A percentile compares a stretch with the other conserved stretches of the same genome.
phyloP scores from a whole-genome alignment of 129 eudicot species.

The Deinandra increscens region DNA sequence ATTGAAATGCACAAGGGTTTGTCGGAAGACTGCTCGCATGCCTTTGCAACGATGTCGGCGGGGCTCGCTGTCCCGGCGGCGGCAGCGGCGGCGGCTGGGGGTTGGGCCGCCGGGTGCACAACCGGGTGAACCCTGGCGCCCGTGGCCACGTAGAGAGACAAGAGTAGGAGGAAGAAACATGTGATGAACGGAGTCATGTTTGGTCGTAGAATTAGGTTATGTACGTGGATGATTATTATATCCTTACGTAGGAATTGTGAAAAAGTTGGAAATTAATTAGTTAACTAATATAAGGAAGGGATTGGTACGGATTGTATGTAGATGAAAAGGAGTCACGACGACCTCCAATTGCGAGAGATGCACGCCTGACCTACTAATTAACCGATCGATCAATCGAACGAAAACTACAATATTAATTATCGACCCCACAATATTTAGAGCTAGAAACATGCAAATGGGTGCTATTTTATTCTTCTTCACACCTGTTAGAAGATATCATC shows the following conservation, averaged over 20 bases:
- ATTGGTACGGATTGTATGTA: no score
- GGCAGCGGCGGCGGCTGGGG: no score
- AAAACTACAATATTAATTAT: no score
- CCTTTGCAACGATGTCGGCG: slow-evolving; percentile 31
- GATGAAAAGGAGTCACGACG: no score
- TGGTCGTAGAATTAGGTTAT: background rate
- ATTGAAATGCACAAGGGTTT: slow-evolving; percentile 35
- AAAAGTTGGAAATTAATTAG: background rate
- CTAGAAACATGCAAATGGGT: no score
- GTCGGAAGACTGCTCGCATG: slow-evolving; percentile 34
- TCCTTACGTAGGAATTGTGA: background rate
- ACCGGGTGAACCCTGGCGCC: slow-evolving; percentile 22
- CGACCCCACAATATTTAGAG: no score
- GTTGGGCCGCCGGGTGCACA: background rate
- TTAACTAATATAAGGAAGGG: no score
- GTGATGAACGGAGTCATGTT: slow-evolving; percentile 7
- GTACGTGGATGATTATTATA: background rate
- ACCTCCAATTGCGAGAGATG: no score
- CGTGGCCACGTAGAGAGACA: slow-evolving; percentile 28
- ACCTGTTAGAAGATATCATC: no score
- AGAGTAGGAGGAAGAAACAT: slow-evolving; percentile 25
- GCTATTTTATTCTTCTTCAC: no score
- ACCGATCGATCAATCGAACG: no score
- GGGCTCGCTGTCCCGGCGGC: background rate
- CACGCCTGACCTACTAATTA: no score